Conservation (phyloP, 768 basidiomycete genomes). For the Tulasnella sp. region DNA sequence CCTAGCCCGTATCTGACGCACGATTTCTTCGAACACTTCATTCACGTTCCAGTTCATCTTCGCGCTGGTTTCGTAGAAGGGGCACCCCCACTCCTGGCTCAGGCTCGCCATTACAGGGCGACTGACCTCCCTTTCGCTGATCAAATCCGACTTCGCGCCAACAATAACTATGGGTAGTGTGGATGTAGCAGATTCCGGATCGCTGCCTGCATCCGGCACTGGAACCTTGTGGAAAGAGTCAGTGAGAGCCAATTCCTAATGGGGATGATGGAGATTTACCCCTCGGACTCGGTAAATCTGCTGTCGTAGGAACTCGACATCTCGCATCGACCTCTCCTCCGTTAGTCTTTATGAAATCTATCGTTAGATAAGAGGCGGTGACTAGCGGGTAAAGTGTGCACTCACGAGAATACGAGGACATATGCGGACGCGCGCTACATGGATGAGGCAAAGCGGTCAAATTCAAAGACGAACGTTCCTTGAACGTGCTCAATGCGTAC, state of each 20-base stretch:
- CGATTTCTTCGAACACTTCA: conserved; percentile 60
- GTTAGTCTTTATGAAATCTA: conserved; percentile 53
- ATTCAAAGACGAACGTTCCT: neutral
- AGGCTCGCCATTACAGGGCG: conserved; percentile 34
- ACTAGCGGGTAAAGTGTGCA: neutral
- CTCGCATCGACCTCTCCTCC: conserved; percentile 74
- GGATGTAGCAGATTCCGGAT: conserved; percentile 6
- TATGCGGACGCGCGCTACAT: conserved; percentile 56
- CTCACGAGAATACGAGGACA: conserved; percentile 75
- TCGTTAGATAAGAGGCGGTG: neutral
- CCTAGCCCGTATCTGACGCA: conserved; percentile 27
- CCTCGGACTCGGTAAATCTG: conserved; percentile 80
- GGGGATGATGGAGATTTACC: neutral
- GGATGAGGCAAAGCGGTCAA: neutral
- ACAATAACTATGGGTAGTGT: conserved; percentile 82
- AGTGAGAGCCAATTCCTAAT: neutral
- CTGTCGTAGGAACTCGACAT: conserved; percentile 74
- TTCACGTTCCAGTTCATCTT: conserved; percentile 77
- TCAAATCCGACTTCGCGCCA: conserved; percentile 80
- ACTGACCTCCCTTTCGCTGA: conserved; percentile 74
- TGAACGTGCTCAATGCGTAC: neutral
- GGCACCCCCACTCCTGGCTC: conserved; percentile 41
- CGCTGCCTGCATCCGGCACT: conserved; percentile 40
- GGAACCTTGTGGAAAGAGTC: conserved; percentile 1
- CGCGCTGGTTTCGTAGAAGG: conserved; percentile 84